Evolutionary conservation across 495 filamentous ascomycete genomes (phyloP), one percentile per base, ranked within the genome.

Genomic region (Talaromyces nanjingensis): DNA sequence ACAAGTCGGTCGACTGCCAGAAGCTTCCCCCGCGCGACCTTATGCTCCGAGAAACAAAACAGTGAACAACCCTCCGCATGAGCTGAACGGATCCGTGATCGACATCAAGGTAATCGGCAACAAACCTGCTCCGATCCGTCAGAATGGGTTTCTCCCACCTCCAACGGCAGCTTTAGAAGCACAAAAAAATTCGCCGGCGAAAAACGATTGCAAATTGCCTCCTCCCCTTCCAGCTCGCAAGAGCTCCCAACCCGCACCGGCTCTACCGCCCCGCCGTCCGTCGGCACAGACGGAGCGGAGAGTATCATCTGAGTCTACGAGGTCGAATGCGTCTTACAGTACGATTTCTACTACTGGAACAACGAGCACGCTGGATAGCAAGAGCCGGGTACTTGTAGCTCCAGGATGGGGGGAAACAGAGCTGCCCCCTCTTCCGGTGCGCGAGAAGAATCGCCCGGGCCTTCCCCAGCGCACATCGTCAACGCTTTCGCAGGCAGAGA

Each of bases 171-270:
- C 60, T 31, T 64, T 67, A 45, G 67, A 71, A 60, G 65, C 59
- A 49, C 66, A 67, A 27, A 74, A 64, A 16, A 66, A 62, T 54
- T 20, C 42, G 64, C 71, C 62, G 56, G 14, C 61, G 71, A 31
- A 63, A 62, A 63, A 66, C 69, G 56, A 72, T 55, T 69, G 73
- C 73, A 79, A 71, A 72, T 75, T 31, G 60, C 71, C 22, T 76
- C 85, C 85, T 29, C 83, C 76, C 16, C 72, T 85, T 59, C 83
- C 84, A 25, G 76, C 79, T 27, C 77, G 83, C 63, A 79, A 74
- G 70, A 70, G 63, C 64, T 79, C 71, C n/a, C 77, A 76, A 60
- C 65, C 66, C 27, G 73, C 76, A 53, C 81, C 80, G 42, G 73
- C 77, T 53, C 65, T 79, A 31, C 81, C 79, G 14, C 67, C 73